Conservation (phyloP, 1,139 yeast species). For the Candida sanyaensis region DNA sequence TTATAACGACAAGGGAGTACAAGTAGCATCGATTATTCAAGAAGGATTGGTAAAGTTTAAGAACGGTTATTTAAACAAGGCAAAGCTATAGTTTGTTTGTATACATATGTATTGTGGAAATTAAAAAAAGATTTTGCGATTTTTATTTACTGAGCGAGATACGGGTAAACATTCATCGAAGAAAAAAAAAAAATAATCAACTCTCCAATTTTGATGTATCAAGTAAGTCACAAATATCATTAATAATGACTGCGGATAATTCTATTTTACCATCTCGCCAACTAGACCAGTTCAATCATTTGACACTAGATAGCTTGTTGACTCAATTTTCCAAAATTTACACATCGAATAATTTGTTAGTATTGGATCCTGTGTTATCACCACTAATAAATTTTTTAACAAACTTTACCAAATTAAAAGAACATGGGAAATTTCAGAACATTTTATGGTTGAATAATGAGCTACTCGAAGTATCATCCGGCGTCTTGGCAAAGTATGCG, state of each 20-base stretch:
- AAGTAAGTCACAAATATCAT: not conserved
- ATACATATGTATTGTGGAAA: not conserved
- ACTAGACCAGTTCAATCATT: constrained; percentile 17
- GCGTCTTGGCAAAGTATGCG: constrained; percentile 21
- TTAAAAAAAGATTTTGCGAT: too few species aligned
- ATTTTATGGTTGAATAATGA: constrained; percentile 58
- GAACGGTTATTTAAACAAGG: constrained; percentile 15
- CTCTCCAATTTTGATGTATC: too few species aligned
- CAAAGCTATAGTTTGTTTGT: constrained; percentile 15
- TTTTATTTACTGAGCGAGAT: too few species aligned
- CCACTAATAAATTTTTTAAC: constrained; percentile 60
- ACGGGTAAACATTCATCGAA: too few species aligned
- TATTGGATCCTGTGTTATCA: constrained; percentile 59
- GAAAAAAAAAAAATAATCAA: too few species aligned
- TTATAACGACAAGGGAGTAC: constrained; percentile 50
- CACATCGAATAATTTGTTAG: constrained; percentile 43
- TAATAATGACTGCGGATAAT: not conserved
- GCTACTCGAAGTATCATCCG: constrained; percentile 6
- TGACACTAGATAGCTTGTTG: constrained; percentile 24
- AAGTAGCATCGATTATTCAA: constrained; percentile 66
- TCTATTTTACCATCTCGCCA: not conserved
- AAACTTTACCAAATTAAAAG: constrained; percentile 58
- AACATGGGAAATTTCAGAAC: constrained; percentile 56
- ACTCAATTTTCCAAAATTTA: constrained; percentile 26
- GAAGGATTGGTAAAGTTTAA: constrained; percentile 52